Evolutionary conservation across 257 asterid genomes (phyloP), one percentile per base, ranked within the genome.

Genomic region (Orobanche coerulescens): DNA sequence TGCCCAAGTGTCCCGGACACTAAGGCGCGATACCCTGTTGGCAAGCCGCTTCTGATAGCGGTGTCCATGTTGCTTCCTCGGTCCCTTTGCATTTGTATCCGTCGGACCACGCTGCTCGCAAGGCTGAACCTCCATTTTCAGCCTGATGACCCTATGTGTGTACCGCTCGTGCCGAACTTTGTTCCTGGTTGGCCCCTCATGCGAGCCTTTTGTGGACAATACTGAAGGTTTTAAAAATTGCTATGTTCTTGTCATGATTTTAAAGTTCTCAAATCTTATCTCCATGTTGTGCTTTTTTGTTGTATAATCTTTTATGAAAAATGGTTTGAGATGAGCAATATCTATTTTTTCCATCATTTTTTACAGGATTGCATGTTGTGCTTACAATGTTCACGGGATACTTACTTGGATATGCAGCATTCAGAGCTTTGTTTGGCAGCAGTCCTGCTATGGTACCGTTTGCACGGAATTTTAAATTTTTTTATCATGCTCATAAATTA

Each of bases 321-420:
- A 57, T 53, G 61, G 25, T 43, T 54, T 54, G 33, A 37, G 44
- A 36, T 65, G 53, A 64, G 62, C 39, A n/a, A 47, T 28, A 10
- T 15, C 13, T 53, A 24, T 55, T 16, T 28, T 64, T n/a, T n/a
- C n/a, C 61, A 68, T 64, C 48, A 30, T 24, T 48, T 15, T 64
- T 51, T 58, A 53, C 96, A 92, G 98, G 98, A 58, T 51, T 92
- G 47, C 98, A 92, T 62, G 94, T 92, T 2, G 84, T 68, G 65
- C 73, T 92, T 31, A 76, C 80, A 43, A 92, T 92, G 97, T 86
- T 92, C 47, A 84, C 98, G 8, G 94, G 97, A 53, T 92, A 82
- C 78, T 75, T 92, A 69, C 65, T 86, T 61, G 98, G 98, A 67
- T 92, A 76, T 75, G 86, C 84, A 59, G 86, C 95, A 47, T 92